Conservation (phyloP, 495 filamentous ascomycete species). For the Trichoderma virens region DNA sequence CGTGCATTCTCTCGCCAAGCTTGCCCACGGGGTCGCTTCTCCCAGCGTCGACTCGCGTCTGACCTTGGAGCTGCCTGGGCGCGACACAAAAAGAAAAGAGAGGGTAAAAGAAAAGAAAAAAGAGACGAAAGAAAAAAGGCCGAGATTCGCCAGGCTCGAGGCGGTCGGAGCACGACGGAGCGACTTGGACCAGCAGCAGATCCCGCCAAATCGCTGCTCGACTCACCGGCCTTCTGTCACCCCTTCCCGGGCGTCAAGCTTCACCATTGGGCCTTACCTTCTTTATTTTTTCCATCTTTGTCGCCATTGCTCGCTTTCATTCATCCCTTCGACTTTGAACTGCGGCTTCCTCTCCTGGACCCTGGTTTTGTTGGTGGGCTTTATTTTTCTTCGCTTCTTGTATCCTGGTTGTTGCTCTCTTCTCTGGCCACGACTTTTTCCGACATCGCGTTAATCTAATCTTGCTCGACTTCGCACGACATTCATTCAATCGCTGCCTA, state of each 20-base stretch:
- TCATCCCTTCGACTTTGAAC: not conserved
- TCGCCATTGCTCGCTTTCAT: not conserved
- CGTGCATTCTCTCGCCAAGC: not conserved
- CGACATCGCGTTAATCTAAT: slow-evolving; percentile 5
- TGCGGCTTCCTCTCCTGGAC: not conserved
- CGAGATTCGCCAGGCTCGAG: not conserved
- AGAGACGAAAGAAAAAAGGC: not conserved
- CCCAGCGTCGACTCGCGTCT: slow-evolving; percentile 2
- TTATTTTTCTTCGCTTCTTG: slow-evolving; percentile 2
- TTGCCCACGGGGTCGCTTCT: not conserved
- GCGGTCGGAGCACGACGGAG: not conserved
- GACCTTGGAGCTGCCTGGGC: not conserved
- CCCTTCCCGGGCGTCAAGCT: not conserved
- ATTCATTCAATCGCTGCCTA: slow-evolving; percentile 1
- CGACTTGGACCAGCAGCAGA: not conserved
- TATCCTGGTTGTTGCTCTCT: not conserved
- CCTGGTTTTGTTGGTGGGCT: not conserved
- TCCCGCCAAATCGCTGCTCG: not conserved
- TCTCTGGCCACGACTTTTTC: not conserved
- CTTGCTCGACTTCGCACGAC: not conserved
- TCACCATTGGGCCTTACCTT: not conserved
- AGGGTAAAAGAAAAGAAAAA: not conserved
- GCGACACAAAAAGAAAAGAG: not conserved
- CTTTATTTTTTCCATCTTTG: not conserved
- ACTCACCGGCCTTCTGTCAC: not conserved